These are phyloP conservation scores for Cladophialophora yegresii DNA, from an alignment of 2,329 filamentous ascomycete species.

Conservation along the genomic window DNA sequence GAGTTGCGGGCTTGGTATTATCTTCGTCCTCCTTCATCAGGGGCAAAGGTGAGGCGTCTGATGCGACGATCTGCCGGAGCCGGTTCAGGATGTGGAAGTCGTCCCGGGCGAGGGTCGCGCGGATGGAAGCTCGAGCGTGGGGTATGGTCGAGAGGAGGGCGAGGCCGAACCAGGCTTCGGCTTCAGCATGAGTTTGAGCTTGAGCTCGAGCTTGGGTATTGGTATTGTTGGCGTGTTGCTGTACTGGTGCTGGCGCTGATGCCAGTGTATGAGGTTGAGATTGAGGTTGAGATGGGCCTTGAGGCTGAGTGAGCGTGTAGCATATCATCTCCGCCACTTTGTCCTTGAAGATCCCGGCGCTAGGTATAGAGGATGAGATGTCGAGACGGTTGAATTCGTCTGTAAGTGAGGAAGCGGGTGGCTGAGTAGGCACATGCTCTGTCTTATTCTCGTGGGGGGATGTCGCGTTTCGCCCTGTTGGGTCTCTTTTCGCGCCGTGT, in stretches of 20 bases:
- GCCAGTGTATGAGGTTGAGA: neutral
- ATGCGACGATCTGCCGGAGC: conserved; percentile 7
- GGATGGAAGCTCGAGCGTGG: conserved; percentile 15
- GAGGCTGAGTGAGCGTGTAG: conserved; percentile 21
- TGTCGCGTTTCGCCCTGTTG: neutral
- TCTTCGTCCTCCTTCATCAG: neutral
- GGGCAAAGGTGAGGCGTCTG: neutral
- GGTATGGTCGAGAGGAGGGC: conserved; percentile 21
- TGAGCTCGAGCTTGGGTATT: neutral
- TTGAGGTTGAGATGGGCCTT: neutral
- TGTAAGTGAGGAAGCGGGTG: neutral
- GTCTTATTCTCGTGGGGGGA: neutral
- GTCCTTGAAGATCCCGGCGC: neutral
- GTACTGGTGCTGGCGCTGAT: neutral
- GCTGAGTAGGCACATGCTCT: neutral
- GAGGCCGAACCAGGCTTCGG: conserved; percentile 32
- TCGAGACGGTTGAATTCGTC: neutral
- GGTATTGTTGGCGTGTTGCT: neutral
- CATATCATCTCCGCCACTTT: conserved; percentile 18
- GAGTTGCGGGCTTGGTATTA: neutral
- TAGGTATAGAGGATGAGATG: neutral
- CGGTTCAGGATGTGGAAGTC: conserved; percentile 9
- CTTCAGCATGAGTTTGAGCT: conserved; percentile 15
- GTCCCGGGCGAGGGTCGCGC: conserved; percentile 9
- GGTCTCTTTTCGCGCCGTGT: neutral